Evolutionary conservation across 768 basidiomycete genomes (phyloP), one percentile per base, ranked within the genome.

Genomic region (Kwoniella sp.): DNA sequence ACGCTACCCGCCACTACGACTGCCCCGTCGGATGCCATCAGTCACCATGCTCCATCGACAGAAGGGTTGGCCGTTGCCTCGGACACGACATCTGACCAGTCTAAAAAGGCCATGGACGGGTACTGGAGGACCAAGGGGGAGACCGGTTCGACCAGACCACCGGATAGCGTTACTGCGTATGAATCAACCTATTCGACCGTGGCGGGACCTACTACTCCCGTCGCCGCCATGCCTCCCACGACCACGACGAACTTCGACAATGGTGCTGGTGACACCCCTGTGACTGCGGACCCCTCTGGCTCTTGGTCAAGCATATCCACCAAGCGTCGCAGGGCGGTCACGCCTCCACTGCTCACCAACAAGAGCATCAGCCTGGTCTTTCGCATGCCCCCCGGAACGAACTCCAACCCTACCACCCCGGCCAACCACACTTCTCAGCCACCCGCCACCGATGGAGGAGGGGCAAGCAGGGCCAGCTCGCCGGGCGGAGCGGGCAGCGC

Each of bases 321-420:
- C 9, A 57, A 50, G 25, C 23, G 32, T 32, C 31, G 31, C n/a
- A 50, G 41, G 19, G 40, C 33, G 37, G 14, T 17, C 17, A 25
- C 38, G 12, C 48, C 48, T 27, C 47, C 54, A 25, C 54, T 48
- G 15, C 25, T 45, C 23, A 43, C 40, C 15, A 50, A 37, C 10
- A 51, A 48, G 38, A 50, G 56, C 22, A 57, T 57, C 7, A 51
- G 50, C 39, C 32, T 57, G 38, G 56, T 57, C 14, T 51, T 57
- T 28, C 50, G 56, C 19, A 39, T 46, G 37, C 56, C 56, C 31
- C 45, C 52, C 29, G 52, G 15, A 7, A 20, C 29, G 17, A 31
- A 17, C 33, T 17, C 20, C 48, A 26, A 37, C n/a, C 19, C 37
- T 22, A 38, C 8, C 14, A 38, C 19, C 23, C 37, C 37, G 4